Percentiles rank a stretch among this genome's conserved stretches.
These are phyloP conservation scores for Rosa persica DNA, from an alignment of 306 rosid genomes.

Conservation along the genomic window DNA sequence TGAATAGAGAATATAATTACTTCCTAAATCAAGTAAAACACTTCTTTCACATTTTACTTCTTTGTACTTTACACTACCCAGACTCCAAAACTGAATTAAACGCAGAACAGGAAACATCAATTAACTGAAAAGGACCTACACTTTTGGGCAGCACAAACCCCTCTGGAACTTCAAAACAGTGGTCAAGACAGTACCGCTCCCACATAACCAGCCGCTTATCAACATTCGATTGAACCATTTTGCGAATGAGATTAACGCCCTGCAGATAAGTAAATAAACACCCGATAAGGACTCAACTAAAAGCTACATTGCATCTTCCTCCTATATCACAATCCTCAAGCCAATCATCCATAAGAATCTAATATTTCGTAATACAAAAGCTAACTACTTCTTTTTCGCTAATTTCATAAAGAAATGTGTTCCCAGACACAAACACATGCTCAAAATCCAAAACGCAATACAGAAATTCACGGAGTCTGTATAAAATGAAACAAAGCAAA, in stretches of 20 bases:
- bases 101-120: neutral
- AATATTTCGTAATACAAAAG: neutral
- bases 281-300: neutral
- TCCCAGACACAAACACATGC: neutral
- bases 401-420: neutral
- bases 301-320: neutral
- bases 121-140: constrained; percentile 41
- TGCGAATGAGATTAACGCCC: constrained; percentile 55
- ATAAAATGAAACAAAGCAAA: constrained; percentile 3
- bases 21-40: neutral
- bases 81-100: neutral
- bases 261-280: constrained; percentile 15
- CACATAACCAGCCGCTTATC: constrained; percentile 63
- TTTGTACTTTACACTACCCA: neutral
- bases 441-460: neutral
- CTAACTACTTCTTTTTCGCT: too few species aligned
- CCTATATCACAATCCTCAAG: neutral
- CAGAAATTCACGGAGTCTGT: neutral
- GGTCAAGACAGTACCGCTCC: constrained; percentile 70
- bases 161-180: constrained; percentile 69
- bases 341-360: neutral
- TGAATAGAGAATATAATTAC: neutral
- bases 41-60: neutral
- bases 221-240: constrained; percentile 51
- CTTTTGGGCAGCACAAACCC: constrained; percentile 55